Evolutionary conservation across 2,329 filamentous ascomycete genomes (phyloP).

Genomic region (Metarhizium rileyi): DNA sequence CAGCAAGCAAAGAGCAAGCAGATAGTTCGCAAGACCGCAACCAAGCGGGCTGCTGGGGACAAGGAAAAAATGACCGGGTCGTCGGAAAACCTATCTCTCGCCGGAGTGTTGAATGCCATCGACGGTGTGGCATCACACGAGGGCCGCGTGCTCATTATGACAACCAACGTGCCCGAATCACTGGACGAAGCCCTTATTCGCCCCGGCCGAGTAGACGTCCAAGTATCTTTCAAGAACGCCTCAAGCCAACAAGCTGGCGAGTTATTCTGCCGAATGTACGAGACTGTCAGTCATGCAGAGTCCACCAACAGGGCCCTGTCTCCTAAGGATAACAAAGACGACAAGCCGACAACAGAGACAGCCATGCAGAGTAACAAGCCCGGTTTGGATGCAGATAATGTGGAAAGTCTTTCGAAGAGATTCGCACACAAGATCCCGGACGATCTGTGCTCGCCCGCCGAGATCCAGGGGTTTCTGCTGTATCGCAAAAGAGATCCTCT

Average conservation of each 20-base stretch:
- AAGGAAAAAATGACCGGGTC: too few relatives aligned
- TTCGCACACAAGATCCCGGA: slow-evolving; percentile 46
- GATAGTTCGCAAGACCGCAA: slow-evolving; percentile 11
- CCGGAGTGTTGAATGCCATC: slow-evolving; percentile 73
- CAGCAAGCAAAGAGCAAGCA: too few relatives aligned
- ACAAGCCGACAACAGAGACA: slow-evolving; percentile 1
- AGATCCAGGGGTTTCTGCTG: slow-evolving; percentile 56
- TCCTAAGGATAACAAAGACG: background rate
- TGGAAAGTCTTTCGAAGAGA: slow-evolving; percentile 32
- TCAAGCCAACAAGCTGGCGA: slow-evolving; percentile 43
- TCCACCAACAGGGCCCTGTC: background rate
- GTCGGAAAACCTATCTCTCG: slow-evolving; percentile 54
- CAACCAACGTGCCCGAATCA: slow-evolving; percentile 64
- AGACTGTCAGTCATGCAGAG: slow-evolving; percentile 16
- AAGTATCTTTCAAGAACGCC: slow-evolving; percentile 54
- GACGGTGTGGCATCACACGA: slow-evolving; percentile 75
- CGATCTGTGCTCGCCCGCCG: slow-evolving; percentile 45
- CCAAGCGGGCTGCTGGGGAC: too few relatives aligned
- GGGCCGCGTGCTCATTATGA: slow-evolving; percentile 73
- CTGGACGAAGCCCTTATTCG: slow-evolving; percentile 66
- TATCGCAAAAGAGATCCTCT: slow-evolving; percentile 51
- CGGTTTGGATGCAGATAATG: slow-evolving; percentile 27
- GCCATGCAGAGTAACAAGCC: slow-evolving; percentile 11
- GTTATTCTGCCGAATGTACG: slow-evolving; percentile 54
- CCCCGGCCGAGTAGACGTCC: slow-evolving; percentile 62